Conservation (phyloP, 768 basidiomycete species). For the Collybia nuda region DNA sequence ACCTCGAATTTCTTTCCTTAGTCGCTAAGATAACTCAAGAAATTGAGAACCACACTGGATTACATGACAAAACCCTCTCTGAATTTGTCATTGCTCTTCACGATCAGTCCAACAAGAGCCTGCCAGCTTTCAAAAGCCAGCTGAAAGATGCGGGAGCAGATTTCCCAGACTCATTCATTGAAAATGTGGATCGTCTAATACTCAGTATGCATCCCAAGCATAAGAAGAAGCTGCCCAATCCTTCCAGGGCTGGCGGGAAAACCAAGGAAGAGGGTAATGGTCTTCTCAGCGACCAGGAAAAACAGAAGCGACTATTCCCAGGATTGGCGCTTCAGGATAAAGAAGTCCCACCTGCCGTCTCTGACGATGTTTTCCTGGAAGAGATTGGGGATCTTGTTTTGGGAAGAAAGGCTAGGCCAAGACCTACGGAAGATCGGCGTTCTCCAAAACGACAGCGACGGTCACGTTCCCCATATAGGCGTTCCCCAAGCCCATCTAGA, state of each 20-base stretch:
- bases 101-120: slow-evolving; percentile 70
- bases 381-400: slow-evolving; percentile 91
- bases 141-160: slow-evolving; percentile 76
- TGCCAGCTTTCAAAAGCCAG: slow-evolving; percentile 79
- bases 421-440: slow-evolving; percentile 41
- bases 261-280: slow-evolving; percentile 27
- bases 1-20: slow-evolving; percentile 90
- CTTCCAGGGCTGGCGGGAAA: slow-evolving; percentile 35
- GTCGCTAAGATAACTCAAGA: slow-evolving; percentile 93
- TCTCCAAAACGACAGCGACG: slow-evolving; percentile 63
- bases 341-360: slow-evolving; percentile 55
- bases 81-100: slow-evolving; percentile 95
- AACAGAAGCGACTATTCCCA: slow-evolving; percentile 85
- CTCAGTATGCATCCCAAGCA: slow-evolving; percentile 95
- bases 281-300: slow-evolving; percentile 62
- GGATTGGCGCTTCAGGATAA: slow-evolving; percentile 83
- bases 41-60: slow-evolving; percentile 80
- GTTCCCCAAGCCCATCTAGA: slow-evolving; percentile 61
- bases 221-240: slow-evolving; percentile 66
- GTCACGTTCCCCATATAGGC: slow-evolving; percentile 48
- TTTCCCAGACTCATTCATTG: slow-evolving; percentile 88
- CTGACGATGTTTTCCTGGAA: slow-evolving; percentile 81
- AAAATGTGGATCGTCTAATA: slow-evolving; percentile 93
- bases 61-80: slow-evolving; percentile 90
- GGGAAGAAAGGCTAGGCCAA: slow-evolving; percentile 57